These are phyloP conservation scores for Bruguiera sexangula DNA, from an alignment of 345 rosid species.

Conservation along the genomic window DNA sequence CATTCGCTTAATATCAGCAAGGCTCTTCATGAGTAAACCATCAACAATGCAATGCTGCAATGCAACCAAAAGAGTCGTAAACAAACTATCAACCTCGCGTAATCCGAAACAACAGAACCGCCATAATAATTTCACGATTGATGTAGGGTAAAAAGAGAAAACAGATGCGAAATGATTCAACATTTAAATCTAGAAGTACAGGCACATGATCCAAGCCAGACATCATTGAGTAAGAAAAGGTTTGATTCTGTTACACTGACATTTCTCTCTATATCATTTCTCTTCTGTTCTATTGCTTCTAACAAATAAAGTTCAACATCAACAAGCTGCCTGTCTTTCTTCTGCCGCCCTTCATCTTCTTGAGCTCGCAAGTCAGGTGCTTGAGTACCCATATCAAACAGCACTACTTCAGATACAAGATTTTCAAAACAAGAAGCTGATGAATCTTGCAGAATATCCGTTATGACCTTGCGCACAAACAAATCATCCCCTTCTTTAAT, in stretches of 20 bases:
- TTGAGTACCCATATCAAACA: background rate
- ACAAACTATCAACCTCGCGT: background rate
- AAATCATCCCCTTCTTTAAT: background rate
- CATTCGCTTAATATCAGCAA: background rate
- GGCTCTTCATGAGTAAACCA: background rate
- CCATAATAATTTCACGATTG: no score
- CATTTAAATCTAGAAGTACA: background rate
- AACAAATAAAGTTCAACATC: background rate
- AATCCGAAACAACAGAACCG: background rate
- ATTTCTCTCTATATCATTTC: background rate
- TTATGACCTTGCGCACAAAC: no score
- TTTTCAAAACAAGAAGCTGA: background rate
- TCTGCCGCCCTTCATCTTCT: background rate
- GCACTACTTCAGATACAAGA: background rate
- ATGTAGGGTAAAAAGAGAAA: no score
- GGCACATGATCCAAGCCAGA: background rate
- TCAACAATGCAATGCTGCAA: background rate
- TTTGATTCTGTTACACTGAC: background rate
- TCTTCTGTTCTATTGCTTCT: constrained; percentile 1
- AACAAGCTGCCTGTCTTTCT: background rate
- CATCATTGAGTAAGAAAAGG: background rate
- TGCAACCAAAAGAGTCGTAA: background rate
- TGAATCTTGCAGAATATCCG: background rate
- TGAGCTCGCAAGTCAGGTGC: background rate
- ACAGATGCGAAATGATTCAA: no score